These are phyloP conservation scores for Aspergillus udagawae DNA, from an alignment of 2,329 filamentous ascomycete species.

Conservation along the genomic window DNA sequence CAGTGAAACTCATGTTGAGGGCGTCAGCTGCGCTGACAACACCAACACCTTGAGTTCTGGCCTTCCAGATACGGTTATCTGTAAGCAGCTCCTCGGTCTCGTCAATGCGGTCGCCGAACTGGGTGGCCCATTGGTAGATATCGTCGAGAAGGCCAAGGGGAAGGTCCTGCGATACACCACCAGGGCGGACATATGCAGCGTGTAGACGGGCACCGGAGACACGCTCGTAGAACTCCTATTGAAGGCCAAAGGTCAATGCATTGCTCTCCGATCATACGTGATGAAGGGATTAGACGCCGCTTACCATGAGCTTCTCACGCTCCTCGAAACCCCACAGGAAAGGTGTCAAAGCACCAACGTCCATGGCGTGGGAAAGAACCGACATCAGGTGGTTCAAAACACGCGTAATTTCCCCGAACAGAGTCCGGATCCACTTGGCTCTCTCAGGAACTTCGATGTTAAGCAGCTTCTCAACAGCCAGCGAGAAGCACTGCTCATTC, in stretches of 20 bases:
- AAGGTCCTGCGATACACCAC: conserved; percentile 93
- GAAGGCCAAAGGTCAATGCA: conserved; percentile 14
- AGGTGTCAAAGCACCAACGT: conserved; percentile 94
- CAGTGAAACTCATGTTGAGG: conserved; percentile 94
- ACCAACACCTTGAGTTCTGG: conserved; percentile 84
- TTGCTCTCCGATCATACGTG: neutral
- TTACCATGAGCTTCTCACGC: conserved; percentile 98
- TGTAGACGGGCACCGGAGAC: conserved; percentile 97
- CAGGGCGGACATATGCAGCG: conserved; percentile 92
- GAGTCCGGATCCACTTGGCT: conserved; percentile 92
- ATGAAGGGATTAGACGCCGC: conserved; percentile 21
- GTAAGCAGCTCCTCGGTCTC: conserved; percentile 98
- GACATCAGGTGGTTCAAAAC: conserved; percentile 98
- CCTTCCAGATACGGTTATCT: conserved; percentile 99
- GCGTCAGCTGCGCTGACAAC: conserved; percentile 88
- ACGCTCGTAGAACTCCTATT: conserved; percentile 97
- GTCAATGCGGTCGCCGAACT: conserved; percentile 97
- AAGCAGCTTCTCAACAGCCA: conserved; percentile 95
- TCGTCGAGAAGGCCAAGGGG: conserved; percentile 92
- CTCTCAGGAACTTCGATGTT: conserved; percentile 94
- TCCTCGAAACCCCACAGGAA: conserved; percentile 99
- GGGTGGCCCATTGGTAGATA: conserved; percentile 99
- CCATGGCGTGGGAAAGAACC: conserved; percentile 95
- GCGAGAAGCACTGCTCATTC: conserved; percentile 95
- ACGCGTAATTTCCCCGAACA: conserved; percentile 94